Evolutionary conservation across 495 filamentous ascomycete species (phyloP), one percentile per base, ranked within the genome.

Genomic region (Alectoria sarmentosa): DNA sequence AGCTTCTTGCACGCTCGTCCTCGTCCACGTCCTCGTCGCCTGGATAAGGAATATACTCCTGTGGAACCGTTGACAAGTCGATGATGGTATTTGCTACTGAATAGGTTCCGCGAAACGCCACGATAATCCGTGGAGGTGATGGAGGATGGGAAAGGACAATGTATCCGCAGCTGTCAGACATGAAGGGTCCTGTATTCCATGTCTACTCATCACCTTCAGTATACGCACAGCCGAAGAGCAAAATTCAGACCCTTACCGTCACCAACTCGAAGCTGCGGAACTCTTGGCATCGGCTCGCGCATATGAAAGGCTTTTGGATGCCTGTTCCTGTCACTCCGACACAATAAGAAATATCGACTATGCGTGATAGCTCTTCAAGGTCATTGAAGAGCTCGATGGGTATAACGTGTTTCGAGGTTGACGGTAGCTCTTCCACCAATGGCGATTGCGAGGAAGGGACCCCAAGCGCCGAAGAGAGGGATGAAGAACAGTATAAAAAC

Each of bases 51-150:
- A 90, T 83, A 71, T 97, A 98, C 69, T 88, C 85, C 73, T 97
- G 94, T 30, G 91, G 93, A 6, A 91, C 79, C 19, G 90, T 90
- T 57, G 89, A 90, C 41, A 98, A 80, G 75, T 98, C 94, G 62
- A 89, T 80, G 58, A 98, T 86, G 14, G 91, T 90, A 75, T 96
- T 96, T 34, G 90, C 82, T 67, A 98, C 79, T 44, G 90, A 95
- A 73, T 97, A 97, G 17, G 94, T 98, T 15, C 95, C 94, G 26
- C 94, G 85, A 70, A 98, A 98, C 17, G 92, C 93, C n/a, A 98
- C 80, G 36, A 98, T 80, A 62, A 98, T 91, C 64, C 84, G 80
- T 26, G 79, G 78, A 15, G 74, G 67, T 0, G 76, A 79, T 2
- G 85, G 82, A 7, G 76, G 62, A 71, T 96, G 90, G 55, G 91